These are phyloP conservation scores for Talaromyces proteolyticus DNA, from an alignment of 495 filamentous ascomycete species.

Conservation along the genomic window DNA sequence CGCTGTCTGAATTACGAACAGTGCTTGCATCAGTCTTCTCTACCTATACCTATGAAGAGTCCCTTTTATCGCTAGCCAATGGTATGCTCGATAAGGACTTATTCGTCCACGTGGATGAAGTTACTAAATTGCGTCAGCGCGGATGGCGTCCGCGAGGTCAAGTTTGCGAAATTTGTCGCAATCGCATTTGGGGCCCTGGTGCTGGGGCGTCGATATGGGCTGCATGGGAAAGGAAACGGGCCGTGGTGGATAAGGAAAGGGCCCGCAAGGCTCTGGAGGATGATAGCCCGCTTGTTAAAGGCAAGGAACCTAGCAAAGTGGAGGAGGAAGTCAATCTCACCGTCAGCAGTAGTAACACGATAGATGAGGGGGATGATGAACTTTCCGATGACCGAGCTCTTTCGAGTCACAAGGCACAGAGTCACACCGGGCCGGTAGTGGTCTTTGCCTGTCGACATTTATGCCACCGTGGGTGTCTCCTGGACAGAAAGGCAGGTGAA, in stretches of 20 bases:
- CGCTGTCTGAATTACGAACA: slow-evolving; percentile 75
- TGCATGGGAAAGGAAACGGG: slow-evolving; percentile 67
- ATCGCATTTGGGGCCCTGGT: slow-evolving; percentile 84
- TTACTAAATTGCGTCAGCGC: slow-evolving; percentile 66
- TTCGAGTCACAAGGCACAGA: neutral
- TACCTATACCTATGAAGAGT: slow-evolving; percentile 90
- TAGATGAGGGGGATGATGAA: too few relatives aligned
- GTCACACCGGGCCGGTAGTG: slow-evolving; percentile 26
- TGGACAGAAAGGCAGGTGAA: slow-evolving; percentile 13
- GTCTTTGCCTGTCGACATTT: slow-evolving; percentile 52
- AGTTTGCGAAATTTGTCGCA: slow-evolving; percentile 80
- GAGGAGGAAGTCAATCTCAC: slow-evolving; percentile 1
- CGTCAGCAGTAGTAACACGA: neutral
- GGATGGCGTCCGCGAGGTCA: slow-evolving; percentile 87
- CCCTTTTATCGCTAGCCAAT: slow-evolving; percentile 78
- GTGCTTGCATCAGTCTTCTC: slow-evolving; percentile 88
- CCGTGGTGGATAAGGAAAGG: slow-evolving; percentile 17
- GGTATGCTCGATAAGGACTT: slow-evolving; percentile 83
- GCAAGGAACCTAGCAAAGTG: slow-evolving; percentile 23
- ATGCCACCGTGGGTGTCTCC: slow-evolving; percentile 44
- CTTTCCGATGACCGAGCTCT: neutral
- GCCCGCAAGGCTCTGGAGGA: slow-evolving; percentile 19
- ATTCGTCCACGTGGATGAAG: slow-evolving; percentile 76
- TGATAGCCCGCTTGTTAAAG: slow-evolving; percentile 29
- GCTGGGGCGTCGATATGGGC: slow-evolving; percentile 73